phyloP scores from a whole-genome alignment of 768 basidiomycete genomes.

The Nevesoporus exiguus region DNA sequence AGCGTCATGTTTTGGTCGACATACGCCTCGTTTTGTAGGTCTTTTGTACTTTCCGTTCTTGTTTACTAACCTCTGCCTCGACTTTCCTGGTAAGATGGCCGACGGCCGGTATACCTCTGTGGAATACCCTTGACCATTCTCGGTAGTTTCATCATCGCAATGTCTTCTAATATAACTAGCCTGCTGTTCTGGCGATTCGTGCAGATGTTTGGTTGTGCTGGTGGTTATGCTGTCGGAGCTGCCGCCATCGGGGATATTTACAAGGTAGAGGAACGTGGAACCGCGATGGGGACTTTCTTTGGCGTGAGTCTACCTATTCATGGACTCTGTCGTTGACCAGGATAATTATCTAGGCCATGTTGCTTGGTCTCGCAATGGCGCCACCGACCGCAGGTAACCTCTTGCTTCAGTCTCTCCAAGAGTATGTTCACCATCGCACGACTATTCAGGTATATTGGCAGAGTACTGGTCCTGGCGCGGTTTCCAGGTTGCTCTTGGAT shows the following conservation, averaged over 20 bases:
- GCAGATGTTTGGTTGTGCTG: constrained; percentile 63
- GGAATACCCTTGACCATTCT: constrained; percentile 57
- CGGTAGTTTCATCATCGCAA: constrained; percentile 59
- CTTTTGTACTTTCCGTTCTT: no score
- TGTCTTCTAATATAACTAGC: constrained; percentile 37
- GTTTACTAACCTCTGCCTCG: not conserved
- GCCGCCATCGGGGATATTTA: constrained; percentile 69
- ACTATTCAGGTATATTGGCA: constrained; percentile 41
- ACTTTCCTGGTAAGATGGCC: constrained; percentile 49
- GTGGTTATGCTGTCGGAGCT: constrained; percentile 51
- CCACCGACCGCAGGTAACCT: constrained; percentile 52
- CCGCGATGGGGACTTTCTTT: constrained; percentile 58
- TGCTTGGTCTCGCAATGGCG: constrained; percentile 60
- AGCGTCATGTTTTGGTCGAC: constrained; percentile 52
- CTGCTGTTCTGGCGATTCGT: constrained; percentile 62
- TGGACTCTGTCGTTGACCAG: not conserved
- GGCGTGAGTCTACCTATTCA: constrained; percentile 35
- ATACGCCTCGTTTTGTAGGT: constrained; percentile 49
- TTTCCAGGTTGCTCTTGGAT: constrained; percentile 48
- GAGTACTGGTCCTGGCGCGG: constrained; percentile 66
- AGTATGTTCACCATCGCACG: not conserved
- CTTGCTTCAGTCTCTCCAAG: not conserved
- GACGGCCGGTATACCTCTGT: constrained; percentile 57
- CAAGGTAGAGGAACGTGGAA: constrained; percentile 56
- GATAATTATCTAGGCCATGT: constrained; percentile 33